Evolutionary conservation across 1,284 basidiomycete species (phyloP).

Genomic region (Taiwanofungus camphoratus): DNA sequence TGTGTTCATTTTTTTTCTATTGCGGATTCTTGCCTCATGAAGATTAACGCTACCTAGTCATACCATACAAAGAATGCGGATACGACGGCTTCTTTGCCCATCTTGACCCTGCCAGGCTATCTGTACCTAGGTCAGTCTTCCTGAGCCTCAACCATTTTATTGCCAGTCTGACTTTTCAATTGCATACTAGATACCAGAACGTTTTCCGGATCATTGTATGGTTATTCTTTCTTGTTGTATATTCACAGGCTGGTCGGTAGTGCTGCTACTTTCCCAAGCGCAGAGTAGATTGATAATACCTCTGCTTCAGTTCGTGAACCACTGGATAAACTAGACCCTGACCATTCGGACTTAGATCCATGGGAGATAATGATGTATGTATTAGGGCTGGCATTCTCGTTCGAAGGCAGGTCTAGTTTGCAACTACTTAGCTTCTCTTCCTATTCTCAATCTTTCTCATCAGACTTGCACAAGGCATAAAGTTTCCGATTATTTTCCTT

Average conservation of each 20-base stretch:
- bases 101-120: conserved; percentile 73
- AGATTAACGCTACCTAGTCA: conserved; percentile 38
- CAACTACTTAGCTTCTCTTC: background rate
- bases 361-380: conserved; percentile 80
- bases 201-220: conserved; percentile 73
- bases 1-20: conserved; percentile 26
- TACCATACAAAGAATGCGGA: conserved; percentile 50
- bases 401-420: conserved; percentile 58
- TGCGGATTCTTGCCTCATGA: background rate
- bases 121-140: conserved; percentile 67
- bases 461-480: conserved; percentile 63
- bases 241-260: conserved; percentile 74
- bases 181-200: conserved; percentile 60
- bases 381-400: conserved; percentile 67
- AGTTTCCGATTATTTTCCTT: background rate
- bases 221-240: conserved; percentile 80
- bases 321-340: conserved; percentile 51
- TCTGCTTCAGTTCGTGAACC: conserved; percentile 70
- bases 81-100: conserved; percentile 60
- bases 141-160: conserved; percentile 14
- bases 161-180: background rate
- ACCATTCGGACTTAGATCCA: conserved; percentile 50
- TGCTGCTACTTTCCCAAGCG: no score
- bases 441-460: background rate
- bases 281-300: no score